Conservation (phyloP, 495 filamentous ascomycete species). For the Trichoderma gamsii region DNA sequence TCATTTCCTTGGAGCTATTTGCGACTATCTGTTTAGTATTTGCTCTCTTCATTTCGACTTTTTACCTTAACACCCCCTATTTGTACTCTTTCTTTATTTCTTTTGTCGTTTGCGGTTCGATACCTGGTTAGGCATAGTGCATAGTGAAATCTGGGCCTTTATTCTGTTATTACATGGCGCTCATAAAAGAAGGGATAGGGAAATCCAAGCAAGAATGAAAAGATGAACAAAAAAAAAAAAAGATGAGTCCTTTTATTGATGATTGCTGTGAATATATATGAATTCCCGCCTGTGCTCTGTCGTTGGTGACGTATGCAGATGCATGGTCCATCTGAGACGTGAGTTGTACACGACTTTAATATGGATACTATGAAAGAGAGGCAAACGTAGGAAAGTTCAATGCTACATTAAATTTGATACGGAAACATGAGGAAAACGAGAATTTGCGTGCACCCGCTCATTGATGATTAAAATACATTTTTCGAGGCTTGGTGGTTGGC, state of each 20-base stretch:
- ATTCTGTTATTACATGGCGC: not conserved
- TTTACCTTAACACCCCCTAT: not conserved
- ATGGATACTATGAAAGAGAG: too few species aligned
- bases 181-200: not conserved
- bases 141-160: not conserved
- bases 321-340: too few species aligned
- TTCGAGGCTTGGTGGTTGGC: too few species aligned
- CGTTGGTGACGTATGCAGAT: too few species aligned
- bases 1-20: not conserved
- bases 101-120: not conserved
- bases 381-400: too few species aligned
- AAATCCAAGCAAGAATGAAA: not conserved
- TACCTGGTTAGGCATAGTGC: not conserved
- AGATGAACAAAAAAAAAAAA: not conserved
- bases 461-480: too few species aligned
- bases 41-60: not conserved
- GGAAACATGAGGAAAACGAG: too few species aligned
- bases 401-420: too few species aligned
- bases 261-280: not conserved
- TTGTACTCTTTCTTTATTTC: not conserved
- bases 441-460: too few species aligned
- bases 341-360: too few species aligned
- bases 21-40: not conserved
- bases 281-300: too few species aligned
- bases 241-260: not conserved